Conservation (phyloP, 2,329 filamentous ascomycete species). For the Dactylella cylindrospora region DNA sequence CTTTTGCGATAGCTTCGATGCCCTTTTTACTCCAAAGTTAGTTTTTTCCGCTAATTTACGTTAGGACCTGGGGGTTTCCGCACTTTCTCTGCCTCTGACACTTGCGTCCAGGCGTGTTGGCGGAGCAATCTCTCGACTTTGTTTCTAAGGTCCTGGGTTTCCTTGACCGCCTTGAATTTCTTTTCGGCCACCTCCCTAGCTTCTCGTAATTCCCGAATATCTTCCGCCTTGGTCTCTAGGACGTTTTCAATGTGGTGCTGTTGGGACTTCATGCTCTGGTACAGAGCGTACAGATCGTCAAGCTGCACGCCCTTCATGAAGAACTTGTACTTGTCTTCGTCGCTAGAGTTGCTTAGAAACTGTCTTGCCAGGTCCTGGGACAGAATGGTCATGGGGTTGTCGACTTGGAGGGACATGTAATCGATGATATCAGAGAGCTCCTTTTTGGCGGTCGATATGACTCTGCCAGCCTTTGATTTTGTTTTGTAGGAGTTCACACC, state of each 20-base stretch:
- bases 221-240: slow-evolving; percentile 63
- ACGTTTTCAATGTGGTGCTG: slow-evolving; percentile 71
- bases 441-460: slow-evolving; percentile 77
- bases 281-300: slow-evolving; percentile 88
- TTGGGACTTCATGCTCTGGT: slow-evolving; percentile 76
- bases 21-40: slow-evolving; percentile 1
- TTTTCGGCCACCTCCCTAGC: slow-evolving; percentile 64
- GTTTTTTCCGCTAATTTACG: too few relatives aligned
- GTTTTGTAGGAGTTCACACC: slow-evolving; percentile 83
- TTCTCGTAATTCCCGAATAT: slow-evolving; percentile 63
- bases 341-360: slow-evolving; percentile 82
- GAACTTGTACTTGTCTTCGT: slow-evolving; percentile 89
- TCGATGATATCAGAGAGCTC: slow-evolving; percentile 93
- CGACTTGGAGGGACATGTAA: slow-evolving; percentile 88
- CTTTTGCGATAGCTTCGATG: slow-evolving; percentile 1
- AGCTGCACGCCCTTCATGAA: slow-evolving; percentile 94
- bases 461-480: slow-evolving; percentile 69
- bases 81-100: slow-evolving; percentile 70
- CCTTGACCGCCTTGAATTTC: slow-evolving; percentile 66
- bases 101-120: slow-evolving; percentile 84
- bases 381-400: slow-evolving; percentile 93
- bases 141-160: slow-evolving; percentile 65
- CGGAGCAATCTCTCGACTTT: slow-evolving; percentile 62
- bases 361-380: slow-evolving; percentile 94
- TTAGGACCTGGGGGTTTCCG: neutral